Conservation (phyloP, 331 rosid genomes). For the Quercus tomentella region DNA sequence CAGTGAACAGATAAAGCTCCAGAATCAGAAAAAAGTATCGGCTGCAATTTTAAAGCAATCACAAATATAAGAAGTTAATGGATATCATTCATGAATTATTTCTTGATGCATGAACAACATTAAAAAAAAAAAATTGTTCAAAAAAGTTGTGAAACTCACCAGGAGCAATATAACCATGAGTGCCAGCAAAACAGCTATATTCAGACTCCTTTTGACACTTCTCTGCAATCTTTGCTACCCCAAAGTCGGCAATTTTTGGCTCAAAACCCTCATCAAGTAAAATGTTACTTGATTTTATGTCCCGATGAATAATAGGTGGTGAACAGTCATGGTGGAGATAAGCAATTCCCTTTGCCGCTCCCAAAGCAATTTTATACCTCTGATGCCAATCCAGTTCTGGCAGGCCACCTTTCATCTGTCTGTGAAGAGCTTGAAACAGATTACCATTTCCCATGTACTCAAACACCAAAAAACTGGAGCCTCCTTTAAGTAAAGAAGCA, state of each 20-base stretch:
- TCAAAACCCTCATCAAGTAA: conserved; percentile 74
- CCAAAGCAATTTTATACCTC: conserved; percentile 79
- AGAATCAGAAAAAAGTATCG: no score
- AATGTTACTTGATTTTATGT: conserved; percentile 89
- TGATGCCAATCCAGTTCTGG: conserved; percentile 69
- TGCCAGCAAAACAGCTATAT: conserved; percentile 76
- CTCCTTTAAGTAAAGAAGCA: conserved; percentile 70
- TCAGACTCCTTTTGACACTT: conserved; percentile 45
- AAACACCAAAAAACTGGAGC: conserved; percentile 68
- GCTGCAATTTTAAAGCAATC: neutral
- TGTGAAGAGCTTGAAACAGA: conserved; percentile 70
- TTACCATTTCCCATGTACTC: conserved; percentile 95
- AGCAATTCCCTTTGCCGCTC: conserved; percentile 86
- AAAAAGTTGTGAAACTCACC: conserved; percentile 51
- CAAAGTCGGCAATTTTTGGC: conserved; percentile 95
- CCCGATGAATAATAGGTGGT: conserved; percentile 83
- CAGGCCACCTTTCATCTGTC: conserved; percentile 47
- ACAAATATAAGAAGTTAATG: neutral
- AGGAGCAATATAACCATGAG: conserved; percentile 97
- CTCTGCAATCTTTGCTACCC: conserved; percentile 79
- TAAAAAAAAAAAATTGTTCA: neutral
- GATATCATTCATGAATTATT: conserved; percentile 4
- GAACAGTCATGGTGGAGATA: conserved; percentile 94
- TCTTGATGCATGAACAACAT: neutral
- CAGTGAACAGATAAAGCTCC: no score